Percentiles rank a stretch among this genome's conserved stretches.
Evolutionary conservation across 2,329 filamentous ascomycete species (phyloP).

Genomic region (Apiospora saccharicola): DNA sequence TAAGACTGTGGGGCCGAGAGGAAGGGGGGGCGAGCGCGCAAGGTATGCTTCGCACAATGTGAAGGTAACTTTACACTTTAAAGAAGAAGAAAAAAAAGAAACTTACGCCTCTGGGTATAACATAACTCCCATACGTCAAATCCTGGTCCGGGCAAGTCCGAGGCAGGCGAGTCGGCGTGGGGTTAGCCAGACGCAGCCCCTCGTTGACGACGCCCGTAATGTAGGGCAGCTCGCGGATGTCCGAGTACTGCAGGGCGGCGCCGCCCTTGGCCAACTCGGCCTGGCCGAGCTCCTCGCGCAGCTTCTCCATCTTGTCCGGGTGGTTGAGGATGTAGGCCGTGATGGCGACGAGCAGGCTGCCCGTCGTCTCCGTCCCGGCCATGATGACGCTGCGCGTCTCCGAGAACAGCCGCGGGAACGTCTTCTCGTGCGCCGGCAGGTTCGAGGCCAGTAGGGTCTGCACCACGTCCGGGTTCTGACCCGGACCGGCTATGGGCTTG

Average conservation of each 20-base stretch:
- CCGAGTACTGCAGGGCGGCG: conserved; percentile 30
- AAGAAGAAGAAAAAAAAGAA: no score
- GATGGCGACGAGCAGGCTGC: conserved; percentile 35
- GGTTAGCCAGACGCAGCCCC: conserved; percentile 35
- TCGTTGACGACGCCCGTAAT: conserved; percentile 37
- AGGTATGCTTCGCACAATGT: no score
- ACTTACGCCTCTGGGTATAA: conserved; percentile 35
- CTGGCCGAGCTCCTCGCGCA: conserved; percentile 29
- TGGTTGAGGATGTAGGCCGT: conserved; percentile 32
- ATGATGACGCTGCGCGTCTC: conserved; percentile 37
- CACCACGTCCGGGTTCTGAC: conserved; percentile 33
- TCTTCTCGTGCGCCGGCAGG: conserved; percentile 35
- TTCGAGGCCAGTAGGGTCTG: conserved; percentile 34
- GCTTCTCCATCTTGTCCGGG: conserved; percentile 28
- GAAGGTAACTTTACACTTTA: neutral
- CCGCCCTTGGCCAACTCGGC: conserved; percentile 32
- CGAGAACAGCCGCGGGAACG: conserved; percentile 36
- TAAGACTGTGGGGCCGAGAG: no score
- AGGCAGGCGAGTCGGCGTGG: conserved; percentile 35
- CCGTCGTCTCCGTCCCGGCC: conserved; percentile 38
- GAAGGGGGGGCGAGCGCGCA: no score
- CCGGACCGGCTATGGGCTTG: conserved; percentile 34
- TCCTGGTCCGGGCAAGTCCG: conserved; percentile 35
- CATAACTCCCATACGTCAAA: conserved; percentile 31
- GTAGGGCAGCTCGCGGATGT: conserved; percentile 34